These are phyloP conservation scores for Gossypium aridum DNA, from an alignment of 441 rosid species.

Conservation along the genomic window DNA sequence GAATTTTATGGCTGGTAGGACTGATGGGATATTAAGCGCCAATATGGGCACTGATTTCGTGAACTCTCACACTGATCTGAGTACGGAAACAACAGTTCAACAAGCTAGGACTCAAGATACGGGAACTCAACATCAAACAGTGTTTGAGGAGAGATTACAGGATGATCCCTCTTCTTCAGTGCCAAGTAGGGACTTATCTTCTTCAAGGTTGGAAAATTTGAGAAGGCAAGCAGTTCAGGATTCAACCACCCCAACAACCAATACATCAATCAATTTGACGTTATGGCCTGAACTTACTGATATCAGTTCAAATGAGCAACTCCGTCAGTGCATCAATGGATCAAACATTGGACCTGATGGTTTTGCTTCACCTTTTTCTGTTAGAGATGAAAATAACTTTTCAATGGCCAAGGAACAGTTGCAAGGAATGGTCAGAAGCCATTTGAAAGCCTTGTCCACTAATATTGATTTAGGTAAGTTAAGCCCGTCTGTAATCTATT, in stretches of 20 bases:
- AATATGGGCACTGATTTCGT: constrained; percentile 31
- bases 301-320: constrained; percentile 36
- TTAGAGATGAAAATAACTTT: constrained; percentile 34
- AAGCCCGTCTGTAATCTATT: background rate
- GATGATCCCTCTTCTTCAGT: constrained; percentile 33
- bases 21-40: constrained; percentile 34
- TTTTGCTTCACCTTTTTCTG: constrained; percentile 23
- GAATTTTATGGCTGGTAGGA: constrained; percentile 34
- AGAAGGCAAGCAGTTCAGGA: constrained; percentile 38
- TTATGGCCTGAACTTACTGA: constrained; percentile 47
- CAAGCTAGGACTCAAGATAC: constrained; percentile 30
- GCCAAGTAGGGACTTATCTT: constrained; percentile 33
- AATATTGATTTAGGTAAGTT: constrained; percentile 61
- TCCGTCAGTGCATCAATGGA: constrained; percentile 31
- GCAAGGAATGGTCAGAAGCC: constrained; percentile 65
- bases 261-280: constrained; percentile 32
- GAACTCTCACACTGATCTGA: constrained; percentile 37
- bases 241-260: constrained; percentile 22
- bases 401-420: constrained; percentile 50
- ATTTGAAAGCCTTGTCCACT: constrained; percentile 63
- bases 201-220: constrained; percentile 30
- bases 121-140: constrained; percentile 24
- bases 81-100: constrained; percentile 33
- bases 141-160: constrained; percentile 40
- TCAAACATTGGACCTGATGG: constrained; percentile 31